Evolutionary conservation across 306 rosid genomes (phyloP).

Genomic region (Mimosa pudica): DNA sequence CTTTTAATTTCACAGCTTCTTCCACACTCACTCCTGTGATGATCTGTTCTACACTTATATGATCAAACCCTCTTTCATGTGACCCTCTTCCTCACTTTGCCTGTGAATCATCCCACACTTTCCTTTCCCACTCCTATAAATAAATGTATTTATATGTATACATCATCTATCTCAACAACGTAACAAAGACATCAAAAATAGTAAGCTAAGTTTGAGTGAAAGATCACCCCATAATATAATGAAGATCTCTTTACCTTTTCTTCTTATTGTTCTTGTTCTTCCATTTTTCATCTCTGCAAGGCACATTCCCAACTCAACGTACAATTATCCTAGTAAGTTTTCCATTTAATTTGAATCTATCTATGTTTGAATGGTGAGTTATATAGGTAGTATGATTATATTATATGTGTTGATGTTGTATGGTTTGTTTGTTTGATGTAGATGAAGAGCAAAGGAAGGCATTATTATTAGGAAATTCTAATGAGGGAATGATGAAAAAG

Average conservation of each 20-base stretch:
- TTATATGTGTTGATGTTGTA: background rate
- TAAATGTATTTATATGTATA: background rate
- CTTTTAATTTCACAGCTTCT: slow-evolving; percentile 44
- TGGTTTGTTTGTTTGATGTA: background rate
- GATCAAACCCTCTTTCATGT: slow-evolving; percentile 59
- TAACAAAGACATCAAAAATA: background rate
- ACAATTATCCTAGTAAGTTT: slow-evolving; percentile 53
- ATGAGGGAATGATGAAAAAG: slow-evolving; percentile 3
- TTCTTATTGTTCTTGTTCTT: slow-evolving; percentile 28
- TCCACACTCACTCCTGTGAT: slow-evolving; percentile 57
- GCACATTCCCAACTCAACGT: slow-evolving; percentile 42
- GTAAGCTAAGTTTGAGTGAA: background rate
- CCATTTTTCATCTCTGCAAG: slow-evolving; percentile 52
- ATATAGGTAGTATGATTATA: background rate
- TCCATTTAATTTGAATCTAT: background rate
- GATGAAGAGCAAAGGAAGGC: background rate
- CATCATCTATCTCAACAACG: background rate
- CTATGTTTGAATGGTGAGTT: background rate
- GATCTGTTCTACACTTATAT: slow-evolving; percentile 23
- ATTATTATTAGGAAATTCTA: background rate
- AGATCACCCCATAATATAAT: background rate
- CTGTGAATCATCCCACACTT: slow-evolving; percentile 48
- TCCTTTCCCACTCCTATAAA: slow-evolving; percentile 10
- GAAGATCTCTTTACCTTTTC: slow-evolving; percentile 40
- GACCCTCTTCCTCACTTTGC: slow-evolving; percentile 45